Evolutionary conservation across 768 basidiomycete species (phyloP), one percentile per base, ranked within the genome.

Genomic region (Amylocystis lapponica): DNA sequence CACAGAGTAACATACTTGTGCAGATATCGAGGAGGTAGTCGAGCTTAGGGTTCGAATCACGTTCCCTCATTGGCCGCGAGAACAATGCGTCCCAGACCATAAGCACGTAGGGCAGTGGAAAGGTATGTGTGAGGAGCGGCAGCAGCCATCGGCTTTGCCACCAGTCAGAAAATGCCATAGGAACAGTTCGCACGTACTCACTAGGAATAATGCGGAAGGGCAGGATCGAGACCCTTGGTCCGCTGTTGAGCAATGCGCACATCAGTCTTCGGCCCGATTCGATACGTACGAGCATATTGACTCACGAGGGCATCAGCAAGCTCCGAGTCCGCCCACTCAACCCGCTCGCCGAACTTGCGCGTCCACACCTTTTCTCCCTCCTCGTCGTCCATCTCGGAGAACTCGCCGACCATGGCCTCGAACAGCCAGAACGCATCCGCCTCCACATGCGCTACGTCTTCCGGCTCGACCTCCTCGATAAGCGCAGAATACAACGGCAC

Each of bases 401-500:
- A 76, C 54, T 89, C 86, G 21, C 79, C 78, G 0, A 87, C 65
- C 52, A 89, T 69, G 0, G 79, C 74, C 58, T 88, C 85, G 43
- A 89, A 83, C 4, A 88, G 54, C 87, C 86, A 90, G 58, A 90
- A 90, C 0, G 81, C 74, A 53, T 90, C 87, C 2, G 87, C 86
- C 59, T 90, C 87, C 4, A 72, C 73, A 57, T 88, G 84, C 0
- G 74, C 69, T 9, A 75, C 58, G 32, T 85, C 81, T 41, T 76
- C 72, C 0, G 71, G 61, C 14, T 84, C 74, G 1, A 79, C 67
- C 54, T 88, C 86, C 54, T 77, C 74, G 14, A 66, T 61, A 37
- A 87, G 64, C 0, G 75, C 76, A 7, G 72, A 71, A 58, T 86
- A 87, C 19, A 89, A 55, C 0, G 84, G 83, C 13, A 88, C 70